Conservation (phyloP, 768 basidiomycete species). For the Tylopilus rubrobrunneus region DNA sequence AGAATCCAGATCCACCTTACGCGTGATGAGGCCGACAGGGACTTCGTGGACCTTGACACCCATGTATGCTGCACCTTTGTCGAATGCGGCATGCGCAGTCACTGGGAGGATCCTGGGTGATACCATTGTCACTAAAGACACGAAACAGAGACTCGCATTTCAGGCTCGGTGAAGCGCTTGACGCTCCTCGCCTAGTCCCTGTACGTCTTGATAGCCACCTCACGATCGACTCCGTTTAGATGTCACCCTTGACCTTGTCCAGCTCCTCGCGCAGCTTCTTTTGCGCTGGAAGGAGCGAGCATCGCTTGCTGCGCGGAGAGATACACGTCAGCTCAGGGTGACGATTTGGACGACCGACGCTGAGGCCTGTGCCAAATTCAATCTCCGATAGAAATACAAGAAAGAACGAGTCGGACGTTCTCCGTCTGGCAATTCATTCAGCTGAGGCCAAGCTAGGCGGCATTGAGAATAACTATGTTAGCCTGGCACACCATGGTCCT, state of each 20-base stretch:
- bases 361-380: no score
- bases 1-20: conserved; percentile 77
- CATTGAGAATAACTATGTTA: no score
- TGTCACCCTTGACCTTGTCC: conserved; percentile 47
- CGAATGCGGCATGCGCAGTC: conserved; percentile 91
- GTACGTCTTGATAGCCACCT: conserved; percentile 94
- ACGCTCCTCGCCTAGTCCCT: conserved; percentile 85
- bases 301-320: background rate
- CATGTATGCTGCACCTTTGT: conserved; percentile 88
- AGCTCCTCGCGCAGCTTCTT: conserved; percentile 46
- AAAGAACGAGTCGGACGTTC: no score
- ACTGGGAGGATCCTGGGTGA: conserved; percentile 68
- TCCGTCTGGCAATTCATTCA: no score
- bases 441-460: no score
- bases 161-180: conserved; percentile 87
- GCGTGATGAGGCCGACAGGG: conserved; percentile 72
- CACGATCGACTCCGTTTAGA: conserved; percentile 84
- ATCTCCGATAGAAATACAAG: no score
- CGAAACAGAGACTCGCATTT: conserved; percentile 59
- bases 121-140: background rate
- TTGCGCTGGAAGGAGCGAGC: conserved; percentile 49
- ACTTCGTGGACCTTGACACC: conserved; percentile 62
- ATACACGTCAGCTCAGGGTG: no score
- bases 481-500: no score
- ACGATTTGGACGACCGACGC: conserved; percentile 24